Percentiles rank a stretch among this genome's conserved stretches.
Evolutionary conservation across 306 rosid genomes (phyloP).

Genomic region (Cercis canadensis): DNA sequence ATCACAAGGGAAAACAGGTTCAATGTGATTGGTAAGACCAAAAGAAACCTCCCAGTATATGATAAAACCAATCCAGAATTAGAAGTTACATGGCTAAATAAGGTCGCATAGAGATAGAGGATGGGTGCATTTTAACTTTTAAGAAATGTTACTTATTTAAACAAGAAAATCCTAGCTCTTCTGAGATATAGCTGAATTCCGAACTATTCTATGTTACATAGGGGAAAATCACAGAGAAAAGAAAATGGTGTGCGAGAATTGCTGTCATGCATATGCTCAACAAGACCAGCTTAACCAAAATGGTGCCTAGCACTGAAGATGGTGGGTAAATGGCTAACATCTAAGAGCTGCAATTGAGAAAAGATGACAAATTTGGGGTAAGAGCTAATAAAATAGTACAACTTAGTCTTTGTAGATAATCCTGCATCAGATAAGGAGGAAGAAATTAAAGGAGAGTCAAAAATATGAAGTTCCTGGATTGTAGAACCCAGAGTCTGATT

Average conservation of each 20-base stretch:
- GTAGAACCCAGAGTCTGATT: background rate
- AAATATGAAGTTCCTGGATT: background rate
- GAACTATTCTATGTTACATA: background rate
- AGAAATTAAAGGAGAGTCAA: too few species aligned
- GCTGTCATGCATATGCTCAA: background rate
- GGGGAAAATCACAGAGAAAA: background rate
- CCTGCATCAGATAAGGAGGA: too few species aligned
- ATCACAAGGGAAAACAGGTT: conserved; percentile 29
- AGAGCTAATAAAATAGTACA: background rate
- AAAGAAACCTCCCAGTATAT: conserved; percentile 18
- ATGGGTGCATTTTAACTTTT: background rate
- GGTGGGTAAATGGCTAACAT: background rate
- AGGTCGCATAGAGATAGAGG: background rate
- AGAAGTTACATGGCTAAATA: conserved; percentile 1
- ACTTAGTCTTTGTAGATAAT: too few species aligned
- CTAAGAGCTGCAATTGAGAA: background rate
- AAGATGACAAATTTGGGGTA: conserved; percentile 4
- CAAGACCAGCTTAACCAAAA: conserved; percentile 7
- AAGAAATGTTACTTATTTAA: conserved; percentile 3
- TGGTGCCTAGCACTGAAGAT: background rate
- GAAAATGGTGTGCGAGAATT: background rate
- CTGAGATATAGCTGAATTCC: background rate
- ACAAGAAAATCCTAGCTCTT: conserved; percentile 1
- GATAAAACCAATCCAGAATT: background rate
- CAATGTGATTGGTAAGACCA: conserved; percentile 12